These are phyloP conservation scores for Datura wrightii DNA, from an alignment of 257 asterid species.

Conservation along the genomic window DNA sequence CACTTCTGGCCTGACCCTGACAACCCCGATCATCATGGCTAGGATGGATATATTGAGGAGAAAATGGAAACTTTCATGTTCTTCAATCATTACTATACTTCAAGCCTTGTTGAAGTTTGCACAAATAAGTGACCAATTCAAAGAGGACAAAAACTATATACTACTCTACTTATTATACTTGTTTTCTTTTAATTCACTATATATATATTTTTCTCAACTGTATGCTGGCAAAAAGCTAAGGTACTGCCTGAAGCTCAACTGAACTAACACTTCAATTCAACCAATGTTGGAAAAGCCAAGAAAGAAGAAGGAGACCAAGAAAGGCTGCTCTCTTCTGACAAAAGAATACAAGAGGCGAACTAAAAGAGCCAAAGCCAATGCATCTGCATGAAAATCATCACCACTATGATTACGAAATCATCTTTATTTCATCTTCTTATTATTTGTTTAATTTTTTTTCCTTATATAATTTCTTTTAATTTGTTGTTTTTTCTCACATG, in stretches of 20 bases:
- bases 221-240: slow-evolving; percentile 38
- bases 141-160: not conserved
- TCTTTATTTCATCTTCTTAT: slow-evolving; percentile 57
- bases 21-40: slow-evolving; percentile 94
- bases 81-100: slow-evolving; percentile 47
- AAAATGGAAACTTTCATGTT: slow-evolving; percentile 33
- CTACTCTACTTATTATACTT: slow-evolving; percentile 13
- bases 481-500: slow-evolving; percentile 37
- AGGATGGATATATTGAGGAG: slow-evolving; percentile 26
- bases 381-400: slow-evolving; percentile 79
- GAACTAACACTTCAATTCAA: slow-evolving; percentile 51
- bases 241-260: slow-evolving; percentile 42
- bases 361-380: slow-evolving; percentile 47
- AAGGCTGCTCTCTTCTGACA: slow-evolving; percentile 65
- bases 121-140: slow-evolving; percentile 37
- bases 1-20: slow-evolving; percentile 95
- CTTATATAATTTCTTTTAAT: slow-evolving; percentile 38
- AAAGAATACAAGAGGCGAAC: slow-evolving; percentile 40
- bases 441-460: slow-evolving; percentile 33
- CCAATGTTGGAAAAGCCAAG: slow-evolving; percentile 65
- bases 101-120: slow-evolving; percentile 45
- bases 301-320: slow-evolving; percentile 41
- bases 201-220: slow-evolving; percentile 32
- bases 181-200: slow-evolving; percentile 5
- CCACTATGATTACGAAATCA: slow-evolving; percentile 70